These are phyloP conservation scores for Panicum hallii DNA, from an alignment of 202 grass and related monocot species.

Conservation along the genomic window DNA sequence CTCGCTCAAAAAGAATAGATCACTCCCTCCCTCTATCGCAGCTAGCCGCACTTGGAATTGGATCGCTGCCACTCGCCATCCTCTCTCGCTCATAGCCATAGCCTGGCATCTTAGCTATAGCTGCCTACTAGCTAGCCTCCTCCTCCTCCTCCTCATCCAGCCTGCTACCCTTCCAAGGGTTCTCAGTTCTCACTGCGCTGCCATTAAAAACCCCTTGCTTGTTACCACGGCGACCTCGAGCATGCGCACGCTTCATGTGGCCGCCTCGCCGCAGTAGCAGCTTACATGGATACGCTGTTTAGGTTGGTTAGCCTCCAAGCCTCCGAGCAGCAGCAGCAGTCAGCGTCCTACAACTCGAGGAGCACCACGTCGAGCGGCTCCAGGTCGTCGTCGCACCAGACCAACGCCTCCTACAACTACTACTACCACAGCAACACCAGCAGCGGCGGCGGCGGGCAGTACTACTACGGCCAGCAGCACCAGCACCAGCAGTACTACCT, in stretches of 20 bases:
- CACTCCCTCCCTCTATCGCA: not conserved
- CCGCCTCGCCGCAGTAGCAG: conserved; percentile 47
- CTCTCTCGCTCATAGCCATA: conserved; percentile 17
- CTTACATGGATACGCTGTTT: conserved; percentile 98
- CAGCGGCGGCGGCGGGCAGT: conserved; percentile 51
- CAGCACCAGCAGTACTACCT: conserved; percentile 65
- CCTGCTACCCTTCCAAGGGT: not conserved
- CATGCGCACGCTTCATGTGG: conserved; percentile 63
- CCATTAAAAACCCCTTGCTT: conserved; percentile 69
- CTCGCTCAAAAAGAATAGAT: conserved; percentile 62
- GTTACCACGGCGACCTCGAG: conserved; percentile 32
- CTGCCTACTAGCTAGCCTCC: not conserved
- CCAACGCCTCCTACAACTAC: conserved; percentile 67
- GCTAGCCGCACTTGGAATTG: conserved; percentile 36
- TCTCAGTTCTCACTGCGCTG: conserved; percentile 11
- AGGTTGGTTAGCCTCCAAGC: conserved; percentile 96
- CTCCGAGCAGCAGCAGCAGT: conserved; percentile 71
- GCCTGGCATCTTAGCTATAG: conserved; percentile 24
- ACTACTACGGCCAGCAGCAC: conserved; percentile 60
- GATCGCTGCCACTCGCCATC: conserved; percentile 22
- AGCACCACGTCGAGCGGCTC: conserved; percentile 89
- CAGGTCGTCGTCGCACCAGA: conserved; percentile 74
- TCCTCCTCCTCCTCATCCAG: not conserved
- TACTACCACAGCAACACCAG: conserved; percentile 59
- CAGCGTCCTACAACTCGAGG: conserved; percentile 83